Evolutionary conservation across 768 basidiomycete species (phyloP), one percentile per base, ranked within the genome.

Genomic region (Russula brevipes): DNA sequence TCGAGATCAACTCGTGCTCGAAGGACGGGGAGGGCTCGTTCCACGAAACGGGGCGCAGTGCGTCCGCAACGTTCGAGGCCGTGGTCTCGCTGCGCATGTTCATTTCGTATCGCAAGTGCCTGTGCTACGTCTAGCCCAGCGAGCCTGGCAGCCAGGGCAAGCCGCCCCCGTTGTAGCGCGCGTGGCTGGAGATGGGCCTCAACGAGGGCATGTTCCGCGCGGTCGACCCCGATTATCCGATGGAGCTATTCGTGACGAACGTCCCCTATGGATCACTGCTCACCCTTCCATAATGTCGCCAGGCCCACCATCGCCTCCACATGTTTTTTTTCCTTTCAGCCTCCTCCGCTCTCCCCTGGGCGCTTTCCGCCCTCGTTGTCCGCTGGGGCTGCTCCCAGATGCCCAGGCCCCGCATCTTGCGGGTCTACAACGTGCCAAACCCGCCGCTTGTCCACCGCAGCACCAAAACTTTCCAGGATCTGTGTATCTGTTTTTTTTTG

Each of bases 11-110:
- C 16, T 66, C 65, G 36, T 64, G 61, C 9, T 54, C 61, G 36
- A 57, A 66, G 6, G 35, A 24, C 24, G 24, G 24, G 24, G 24
- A 31, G 9, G 60, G 38, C 30, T 64, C 65, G 39, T 45, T 53
- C 36, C 47, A 58, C 24, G 64, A 66, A 30, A 64, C 57, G 56
- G 56, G 55, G 9, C 62, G 65, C 5, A 64, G 64, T 16, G 65
- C 65, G 1, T 30, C 44, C 16, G 65, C 61, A 0, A 58, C 64
- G 62, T 58, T 59, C 39, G 53, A 54, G 0, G 65, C 65, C 5
- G 61, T 66, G 0, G 57, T 57, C 45, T 19, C 65, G 17, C n/a
- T 66, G 62, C 56, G 52, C 30, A 58, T 59, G 61, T 66, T 66
- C 24, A 55, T 66, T 46, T 66, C 65, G 3, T 64, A 51, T 24